Evolutionary conservation across 176 grass and related monocot genomes (phyloP).

Genomic region (Zoysia pacifica): DNA sequence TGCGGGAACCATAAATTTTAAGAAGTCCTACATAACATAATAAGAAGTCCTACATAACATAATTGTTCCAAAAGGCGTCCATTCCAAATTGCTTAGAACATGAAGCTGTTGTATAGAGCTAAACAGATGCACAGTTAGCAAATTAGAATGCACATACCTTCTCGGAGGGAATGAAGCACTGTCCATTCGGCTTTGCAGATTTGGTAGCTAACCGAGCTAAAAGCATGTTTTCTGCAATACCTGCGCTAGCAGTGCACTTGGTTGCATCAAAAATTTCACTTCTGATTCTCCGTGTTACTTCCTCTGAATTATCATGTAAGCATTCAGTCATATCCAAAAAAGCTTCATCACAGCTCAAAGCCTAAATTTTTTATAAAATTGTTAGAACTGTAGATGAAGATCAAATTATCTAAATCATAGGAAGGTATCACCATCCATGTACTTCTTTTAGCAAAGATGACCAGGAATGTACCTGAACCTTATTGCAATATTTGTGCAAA

Average conservation of each 20-base stretch:
- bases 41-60: slow-evolving; percentile 3
- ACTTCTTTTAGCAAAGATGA: not conserved
- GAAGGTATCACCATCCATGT: slow-evolving; percentile 16
- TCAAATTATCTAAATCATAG: not conserved
- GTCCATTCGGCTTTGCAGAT: slow-evolving; percentile 94
- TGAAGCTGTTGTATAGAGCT: slow-evolving; percentile 4
- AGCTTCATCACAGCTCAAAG: slow-evolving; percentile 96
- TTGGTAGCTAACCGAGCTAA: slow-evolving; percentile 85
- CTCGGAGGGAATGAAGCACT: slow-evolving; percentile 70
- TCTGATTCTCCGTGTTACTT: slow-evolving; percentile 58
- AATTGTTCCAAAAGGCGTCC: slow-evolving; percentile 10
- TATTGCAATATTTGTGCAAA: slow-evolving; percentile 88
- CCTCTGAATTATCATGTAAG: slow-evolving; percentile 56
- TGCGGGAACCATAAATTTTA: slow-evolving; percentile 5
- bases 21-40: not conserved
- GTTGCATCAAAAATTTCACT: slow-evolving; percentile 79
- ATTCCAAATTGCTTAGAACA: slow-evolving; percentile 24
- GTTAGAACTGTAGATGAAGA: slow-evolving; percentile 29
- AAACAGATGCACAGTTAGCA: not conserved
- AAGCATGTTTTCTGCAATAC: slow-evolving; percentile 89
- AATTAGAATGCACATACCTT: slow-evolving; percentile 55
- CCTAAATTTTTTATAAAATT: slow-evolving; percentile 57
- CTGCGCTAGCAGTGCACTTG: slow-evolving; percentile 85
- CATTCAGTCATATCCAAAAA: slow-evolving; percentile 82
- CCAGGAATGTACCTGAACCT: slow-evolving; percentile 69